Conservation (phyloP, 345 rosid genomes). For the Citrus inodora region DNA sequence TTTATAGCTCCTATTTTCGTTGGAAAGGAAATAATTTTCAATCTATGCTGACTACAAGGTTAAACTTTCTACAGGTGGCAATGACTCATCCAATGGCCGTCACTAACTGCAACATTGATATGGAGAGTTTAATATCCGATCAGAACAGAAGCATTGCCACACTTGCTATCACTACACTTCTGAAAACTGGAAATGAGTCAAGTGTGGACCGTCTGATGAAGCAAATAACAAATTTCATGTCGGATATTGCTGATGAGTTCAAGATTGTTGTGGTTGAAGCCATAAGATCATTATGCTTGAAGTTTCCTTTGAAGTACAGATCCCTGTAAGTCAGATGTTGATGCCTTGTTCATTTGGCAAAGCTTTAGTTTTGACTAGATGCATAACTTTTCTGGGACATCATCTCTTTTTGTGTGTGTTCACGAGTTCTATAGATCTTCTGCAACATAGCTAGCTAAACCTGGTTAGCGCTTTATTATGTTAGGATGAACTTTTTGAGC, state of each 20-base stretch:
- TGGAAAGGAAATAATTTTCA: neutral
- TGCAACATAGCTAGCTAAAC: neutral
- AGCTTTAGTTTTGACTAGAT: neutral
- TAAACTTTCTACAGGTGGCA: slow-evolving; percentile 65
- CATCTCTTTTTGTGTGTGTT: neutral
- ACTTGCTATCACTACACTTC: slow-evolving; percentile 94
- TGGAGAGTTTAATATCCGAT: slow-evolving; percentile 97
- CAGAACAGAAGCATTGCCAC: slow-evolving; percentile 99
- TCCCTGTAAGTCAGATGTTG: slow-evolving; percentile 59
- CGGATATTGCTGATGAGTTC: slow-evolving; percentile 98
- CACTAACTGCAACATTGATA: slow-evolving; percentile 97
- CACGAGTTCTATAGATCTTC: neutral
- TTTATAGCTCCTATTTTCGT: neutral
- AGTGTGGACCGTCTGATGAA: slow-evolving; percentile 98
- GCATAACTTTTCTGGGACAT: neutral
- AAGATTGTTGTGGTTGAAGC: slow-evolving; percentile 99
- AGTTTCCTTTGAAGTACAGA: slow-evolving; percentile 96
- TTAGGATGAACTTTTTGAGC: slow-evolving; percentile 98
- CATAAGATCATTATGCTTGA: slow-evolving; percentile 90
- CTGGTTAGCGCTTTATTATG: slow-evolving; percentile 18
- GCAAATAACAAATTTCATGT: slow-evolving; percentile 97
- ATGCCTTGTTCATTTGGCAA: neutral
- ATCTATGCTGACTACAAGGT: neutral
- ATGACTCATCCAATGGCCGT: slow-evolving; percentile 99
- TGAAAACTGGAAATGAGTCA: slow-evolving; percentile 98